These are phyloP conservation scores for Aspergillus sp. DNA, from an alignment of 2,329 filamentous ascomycete genomes.

Conservation along the genomic window DNA sequence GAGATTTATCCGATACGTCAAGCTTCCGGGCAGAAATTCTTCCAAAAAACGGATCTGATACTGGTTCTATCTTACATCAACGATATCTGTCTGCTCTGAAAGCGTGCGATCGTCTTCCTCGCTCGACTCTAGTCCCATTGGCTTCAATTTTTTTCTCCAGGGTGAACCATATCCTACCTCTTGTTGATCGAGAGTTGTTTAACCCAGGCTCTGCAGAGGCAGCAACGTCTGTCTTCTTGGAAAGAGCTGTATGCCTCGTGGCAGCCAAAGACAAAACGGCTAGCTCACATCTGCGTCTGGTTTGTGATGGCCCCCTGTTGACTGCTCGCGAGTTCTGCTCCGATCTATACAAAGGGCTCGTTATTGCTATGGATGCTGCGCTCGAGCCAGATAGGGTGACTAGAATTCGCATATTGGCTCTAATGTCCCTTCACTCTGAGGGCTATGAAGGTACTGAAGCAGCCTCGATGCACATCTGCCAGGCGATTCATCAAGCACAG, in stretches of 20 bases:
- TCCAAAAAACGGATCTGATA: conserved; percentile 6
- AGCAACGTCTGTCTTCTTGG: conserved; percentile 39
- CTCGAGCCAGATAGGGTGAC: conserved; percentile 43
- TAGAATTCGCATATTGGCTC: conserved; percentile 42
- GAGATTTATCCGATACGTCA: conserved; percentile 1
- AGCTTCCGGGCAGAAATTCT: conserved; percentile 2
- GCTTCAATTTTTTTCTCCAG: conserved; percentile 42
- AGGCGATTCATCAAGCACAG: conserved; percentile 48
- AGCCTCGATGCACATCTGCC: conserved; percentile 45
- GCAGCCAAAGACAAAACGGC: conserved; percentile 44
- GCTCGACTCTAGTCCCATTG: conserved; percentile 36
- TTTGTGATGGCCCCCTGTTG: conserved; percentile 35
- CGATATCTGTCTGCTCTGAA: conserved; percentile 31
- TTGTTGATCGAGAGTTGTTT: conserved; percentile 38
- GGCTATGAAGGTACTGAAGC: conserved; percentile 46
- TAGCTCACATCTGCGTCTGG: conserved; percentile 37
- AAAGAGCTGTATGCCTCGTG: conserved; percentile 46
- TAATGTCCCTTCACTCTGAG: conserved; percentile 48
- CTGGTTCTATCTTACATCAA: conserved; percentile 27
- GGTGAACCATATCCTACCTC: conserved; percentile 44
- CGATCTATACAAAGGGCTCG: conserved; percentile 43
- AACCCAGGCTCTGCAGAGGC: conserved; percentile 27
- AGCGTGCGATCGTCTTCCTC: conserved; percentile 38
- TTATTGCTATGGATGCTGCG: conserved; percentile 42
- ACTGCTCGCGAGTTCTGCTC: conserved; percentile 44